These are phyloP conservation scores for Trichosanthes cucumerina DNA, from an alignment of 306 rosid genomes.

Conservation along the genomic window DNA sequence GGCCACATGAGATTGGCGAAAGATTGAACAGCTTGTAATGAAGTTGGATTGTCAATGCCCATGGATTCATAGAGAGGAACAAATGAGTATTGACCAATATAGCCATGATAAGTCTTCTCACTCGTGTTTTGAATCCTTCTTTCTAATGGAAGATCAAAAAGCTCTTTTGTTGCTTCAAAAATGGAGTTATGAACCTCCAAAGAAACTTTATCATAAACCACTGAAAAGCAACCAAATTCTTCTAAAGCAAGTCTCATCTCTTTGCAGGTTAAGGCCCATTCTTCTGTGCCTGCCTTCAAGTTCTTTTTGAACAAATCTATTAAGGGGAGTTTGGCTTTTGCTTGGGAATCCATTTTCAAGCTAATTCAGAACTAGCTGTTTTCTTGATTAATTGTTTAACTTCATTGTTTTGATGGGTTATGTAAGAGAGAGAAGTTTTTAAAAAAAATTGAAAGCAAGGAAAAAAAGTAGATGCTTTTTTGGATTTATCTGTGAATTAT, in stretches of 20 bases:
- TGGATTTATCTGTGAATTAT: neutral
- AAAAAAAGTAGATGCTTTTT: neutral
- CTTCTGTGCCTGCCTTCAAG: slow-evolving; percentile 20
- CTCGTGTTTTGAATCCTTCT: slow-evolving; percentile 26
- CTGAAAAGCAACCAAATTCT: slow-evolving; percentile 45
- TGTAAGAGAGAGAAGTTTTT: neutral
- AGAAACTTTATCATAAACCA: slow-evolving; percentile 25
- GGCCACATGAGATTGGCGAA: slow-evolving; percentile 37
- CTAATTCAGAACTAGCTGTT: too few species aligned
- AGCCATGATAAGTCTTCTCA: slow-evolving; percentile 27
- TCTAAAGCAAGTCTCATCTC: slow-evolving; percentile 35
- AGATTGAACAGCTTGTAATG: slow-evolving; percentile 9
- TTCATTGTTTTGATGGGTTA: neutral
- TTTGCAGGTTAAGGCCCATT: slow-evolving; percentile 31
- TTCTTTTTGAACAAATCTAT: slow-evolving; percentile 26
- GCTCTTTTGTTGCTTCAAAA: slow-evolving; percentile 21
- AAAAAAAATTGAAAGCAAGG: too few species aligned
- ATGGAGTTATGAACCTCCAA: slow-evolving; percentile 31
- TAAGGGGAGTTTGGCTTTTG: slow-evolving; percentile 24
- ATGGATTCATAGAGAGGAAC: slow-evolving; percentile 35
- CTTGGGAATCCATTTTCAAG: slow-evolving; percentile 26
- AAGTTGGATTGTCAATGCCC: slow-evolving; percentile 22
- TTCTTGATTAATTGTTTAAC: too few species aligned
- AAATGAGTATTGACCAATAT: neutral
- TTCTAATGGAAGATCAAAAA: slow-evolving; percentile 40